These are phyloP conservation scores for Verticillium albo-atrum DNA, from an alignment of 2,329 filamentous ascomycete genomes.

Conservation along the genomic window DNA sequence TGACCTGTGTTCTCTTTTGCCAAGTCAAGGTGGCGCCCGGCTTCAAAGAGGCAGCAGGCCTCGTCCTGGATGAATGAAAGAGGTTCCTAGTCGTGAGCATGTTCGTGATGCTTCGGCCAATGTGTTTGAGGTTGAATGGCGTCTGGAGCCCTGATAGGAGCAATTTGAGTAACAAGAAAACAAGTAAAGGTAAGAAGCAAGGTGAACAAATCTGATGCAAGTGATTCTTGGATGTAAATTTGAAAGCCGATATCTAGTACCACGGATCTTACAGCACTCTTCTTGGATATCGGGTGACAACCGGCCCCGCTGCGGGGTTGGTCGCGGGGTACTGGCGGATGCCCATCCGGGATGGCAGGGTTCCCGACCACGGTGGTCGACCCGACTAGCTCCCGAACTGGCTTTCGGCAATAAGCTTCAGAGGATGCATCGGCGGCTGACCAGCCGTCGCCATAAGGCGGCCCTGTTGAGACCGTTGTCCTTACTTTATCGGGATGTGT, in stretches of 20 bases:
- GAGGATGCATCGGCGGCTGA: not conserved
- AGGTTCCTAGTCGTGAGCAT: not conserved
- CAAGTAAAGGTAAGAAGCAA: not conserved
- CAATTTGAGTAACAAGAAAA: not conserved
- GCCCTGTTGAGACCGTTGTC: not conserved
- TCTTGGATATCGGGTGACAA: not conserved
- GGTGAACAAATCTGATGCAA: not conserved
- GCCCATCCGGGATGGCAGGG: not conserved
- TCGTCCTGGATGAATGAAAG: not conserved
- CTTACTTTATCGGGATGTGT: not conserved
- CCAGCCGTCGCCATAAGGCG: not conserved
- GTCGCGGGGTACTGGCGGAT: not conserved
- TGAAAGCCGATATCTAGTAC: not conserved
- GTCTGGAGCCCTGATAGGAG: not conserved
- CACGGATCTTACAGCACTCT: not conserved
- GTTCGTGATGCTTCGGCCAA: not conserved
- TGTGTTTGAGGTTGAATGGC: not conserved
- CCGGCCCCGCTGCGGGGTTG: not conserved
- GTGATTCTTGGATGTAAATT: not conserved
- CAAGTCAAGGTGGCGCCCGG: not conserved
- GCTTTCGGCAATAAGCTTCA: not conserved
- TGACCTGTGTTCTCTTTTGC: conserved; percentile 15
- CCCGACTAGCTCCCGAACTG: not conserved
- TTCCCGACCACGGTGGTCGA: not conserved
- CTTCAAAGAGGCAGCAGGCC: not conserved